These are phyloP conservation scores for Cyclotella baltica DNA, from an alignment of 108 stramenopile genomes.

Conservation along the genomic window DNA sequence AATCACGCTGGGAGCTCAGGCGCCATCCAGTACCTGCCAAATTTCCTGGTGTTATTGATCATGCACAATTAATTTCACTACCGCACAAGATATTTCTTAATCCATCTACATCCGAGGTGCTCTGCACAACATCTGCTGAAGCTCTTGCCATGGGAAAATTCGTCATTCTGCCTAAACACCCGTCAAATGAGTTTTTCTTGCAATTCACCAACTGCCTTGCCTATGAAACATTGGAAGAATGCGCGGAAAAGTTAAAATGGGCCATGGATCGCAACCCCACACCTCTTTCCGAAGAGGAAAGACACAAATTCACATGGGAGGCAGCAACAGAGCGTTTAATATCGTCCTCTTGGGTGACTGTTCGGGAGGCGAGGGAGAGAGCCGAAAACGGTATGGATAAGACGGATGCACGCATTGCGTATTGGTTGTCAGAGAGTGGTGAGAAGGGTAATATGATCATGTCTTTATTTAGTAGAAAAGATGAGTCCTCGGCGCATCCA, in stretches of 20 bases:
- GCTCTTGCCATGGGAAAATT: conserved; percentile 97
- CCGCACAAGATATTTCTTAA: conserved; percentile 92
- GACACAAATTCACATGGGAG: conserved; percentile 86
- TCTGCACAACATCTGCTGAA: conserved; percentile 96
- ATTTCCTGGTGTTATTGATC: conserved; percentile 90
- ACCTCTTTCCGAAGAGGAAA: conserved; percentile 77
- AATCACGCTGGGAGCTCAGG: conserved; percentile 75
- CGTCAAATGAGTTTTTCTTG: conserved; percentile 78
- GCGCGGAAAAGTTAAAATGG: conserved; percentile 67
- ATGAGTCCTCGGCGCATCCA: conserved; percentile 4
- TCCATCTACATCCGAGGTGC: conserved; percentile 89
- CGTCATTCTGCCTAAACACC: conserved; percentile 77
- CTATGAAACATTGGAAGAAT: conserved; percentile 79
- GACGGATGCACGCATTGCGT: conserved; percentile 64
- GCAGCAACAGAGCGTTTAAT: conserved; percentile 93
- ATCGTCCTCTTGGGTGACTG: conserved; percentile 62
- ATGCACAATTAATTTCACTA: conserved; percentile 77
- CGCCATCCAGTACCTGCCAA: conserved; percentile 70
- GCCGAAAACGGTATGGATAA: conserved; percentile 59
- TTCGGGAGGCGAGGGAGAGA: conserved; percentile 60
- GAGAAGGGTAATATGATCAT: conserved; percentile 59
- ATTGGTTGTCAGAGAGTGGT: conserved; percentile 59
- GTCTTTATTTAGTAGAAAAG: conserved; percentile 40
- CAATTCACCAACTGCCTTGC: conserved; percentile 83
- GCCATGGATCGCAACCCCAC: conserved; percentile 77